These are phyloP conservation scores for Candida schatavii DNA, from an alignment of 805 yeast species.

Conservation along the genomic window DNA sequence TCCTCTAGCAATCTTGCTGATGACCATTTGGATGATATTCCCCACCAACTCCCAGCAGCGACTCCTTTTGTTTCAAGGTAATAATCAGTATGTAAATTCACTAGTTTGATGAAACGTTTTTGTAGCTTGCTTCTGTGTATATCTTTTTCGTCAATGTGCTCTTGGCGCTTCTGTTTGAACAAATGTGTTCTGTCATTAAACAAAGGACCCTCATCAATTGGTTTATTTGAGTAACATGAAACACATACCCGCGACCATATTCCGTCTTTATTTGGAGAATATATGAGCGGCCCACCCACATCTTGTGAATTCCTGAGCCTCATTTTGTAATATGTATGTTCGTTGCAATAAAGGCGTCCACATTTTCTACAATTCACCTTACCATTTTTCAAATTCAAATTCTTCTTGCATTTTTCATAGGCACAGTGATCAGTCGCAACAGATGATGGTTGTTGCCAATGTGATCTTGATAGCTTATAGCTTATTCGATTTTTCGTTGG, in stretches of 20 bases:
- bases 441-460: constrained; percentile 55
- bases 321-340: constrained; percentile 56
- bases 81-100: constrained; percentile 22
- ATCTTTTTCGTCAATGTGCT: constrained; percentile 45
- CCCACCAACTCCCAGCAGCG: background rate
- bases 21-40: constrained; percentile 5
- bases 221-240: constrained; percentile 53
- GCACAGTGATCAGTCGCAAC: constrained; percentile 39
- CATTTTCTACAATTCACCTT: constrained; percentile 72
- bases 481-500: constrained; percentile 1
- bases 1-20: constrained; percentile 5
- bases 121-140: constrained; percentile 58
- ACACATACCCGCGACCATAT: constrained; percentile 72
- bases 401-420: constrained; percentile 36
- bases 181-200: constrained; percentile 41
- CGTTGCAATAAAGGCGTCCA: constrained; percentile 66
- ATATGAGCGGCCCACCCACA: constrained; percentile 40
- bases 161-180: constrained; percentile 43
- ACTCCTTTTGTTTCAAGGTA: constrained; percentile 3
- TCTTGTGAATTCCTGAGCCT: constrained; percentile 45
- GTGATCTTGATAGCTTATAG: constrained; percentile 33
- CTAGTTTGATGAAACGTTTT: constrained; percentile 54
- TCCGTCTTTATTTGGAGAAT: constrained; percentile 38
- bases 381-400: constrained; percentile 51
- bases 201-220: constrained; percentile 41